These are phyloP conservation scores for Fusarium sp. DNA, from an alignment of 2,329 filamentous ascomycete genomes.

Conservation along the genomic window DNA sequence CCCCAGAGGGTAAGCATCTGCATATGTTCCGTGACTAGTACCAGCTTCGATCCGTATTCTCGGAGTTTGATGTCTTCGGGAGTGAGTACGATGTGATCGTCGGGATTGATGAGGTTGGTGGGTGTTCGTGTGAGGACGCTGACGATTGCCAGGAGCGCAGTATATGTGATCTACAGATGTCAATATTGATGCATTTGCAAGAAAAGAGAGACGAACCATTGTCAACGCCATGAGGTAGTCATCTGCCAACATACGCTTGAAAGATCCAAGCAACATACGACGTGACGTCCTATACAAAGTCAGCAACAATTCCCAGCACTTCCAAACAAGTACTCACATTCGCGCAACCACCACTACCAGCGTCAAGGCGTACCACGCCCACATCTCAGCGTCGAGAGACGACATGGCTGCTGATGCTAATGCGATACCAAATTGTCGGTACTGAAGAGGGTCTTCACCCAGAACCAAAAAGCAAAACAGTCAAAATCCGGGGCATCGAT, in stretches of 20 bases:
- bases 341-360: conserved; percentile 49
- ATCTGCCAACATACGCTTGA: conserved; percentile 59
- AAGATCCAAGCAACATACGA: conserved; percentile 52
- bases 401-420: conserved; percentile 23
- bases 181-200: neutral
- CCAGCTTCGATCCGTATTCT: conserved; percentile 65
- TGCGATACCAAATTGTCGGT: neutral
- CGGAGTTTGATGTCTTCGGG: conserved; percentile 54
- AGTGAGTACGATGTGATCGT: conserved; percentile 57
- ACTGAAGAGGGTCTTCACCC: neutral
- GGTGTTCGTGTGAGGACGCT: conserved; percentile 49
- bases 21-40: conserved; percentile 67
- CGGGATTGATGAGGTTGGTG: conserved; percentile 65
- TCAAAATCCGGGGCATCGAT: neutral
- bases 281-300: conserved; percentile 46
- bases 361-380: conserved; percentile 54
- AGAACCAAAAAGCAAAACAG: neutral
- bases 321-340: conserved; percentile 44
- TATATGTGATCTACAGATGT: conserved; percentile 26
- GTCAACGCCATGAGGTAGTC: conserved; percentile 65
- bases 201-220: conserved; percentile 48
- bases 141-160: conserved; percentile 33
- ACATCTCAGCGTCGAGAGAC: conserved; percentile 48
- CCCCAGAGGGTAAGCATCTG: conserved; percentile 67
- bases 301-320: neutral